Conservation (phyloP, 2,329 filamentous ascomycete genomes). For the Xylaria sp. region DNA sequence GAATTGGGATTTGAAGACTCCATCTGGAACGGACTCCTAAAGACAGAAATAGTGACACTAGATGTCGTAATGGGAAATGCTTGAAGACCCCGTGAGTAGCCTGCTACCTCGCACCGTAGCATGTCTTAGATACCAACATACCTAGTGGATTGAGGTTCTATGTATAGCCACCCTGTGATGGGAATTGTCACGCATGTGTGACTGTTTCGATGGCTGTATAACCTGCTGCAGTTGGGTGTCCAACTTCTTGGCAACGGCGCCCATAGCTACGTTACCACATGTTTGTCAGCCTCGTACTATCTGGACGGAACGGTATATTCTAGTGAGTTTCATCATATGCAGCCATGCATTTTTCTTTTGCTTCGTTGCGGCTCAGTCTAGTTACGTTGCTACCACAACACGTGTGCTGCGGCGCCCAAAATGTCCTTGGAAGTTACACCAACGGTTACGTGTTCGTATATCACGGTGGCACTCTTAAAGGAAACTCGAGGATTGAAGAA, state of each 20-base stretch:
- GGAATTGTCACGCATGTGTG: not conserved
- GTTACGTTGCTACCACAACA: constrained; percentile 6
- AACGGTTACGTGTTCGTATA: not conserved
- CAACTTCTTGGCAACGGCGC: not conserved
- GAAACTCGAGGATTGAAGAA: constrained; percentile 5
- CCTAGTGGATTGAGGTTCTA: too few relatives aligned
- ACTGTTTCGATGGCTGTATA: too few relatives aligned
- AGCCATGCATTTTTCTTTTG: not conserved
- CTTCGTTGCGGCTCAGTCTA: constrained; percentile 16
- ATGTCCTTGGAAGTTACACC: not conserved
- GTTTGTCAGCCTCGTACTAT: not conserved
- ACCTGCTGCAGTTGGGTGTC: too few relatives aligned
- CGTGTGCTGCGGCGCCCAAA: constrained; percentile 2
- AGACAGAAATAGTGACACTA: too few relatives aligned
- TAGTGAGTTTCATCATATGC: not conserved
- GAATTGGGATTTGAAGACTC: too few relatives aligned
- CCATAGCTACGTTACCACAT: not conserved
- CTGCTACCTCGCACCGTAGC: too few relatives aligned
- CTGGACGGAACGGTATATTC: not conserved
- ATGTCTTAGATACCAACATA: too few relatives aligned
- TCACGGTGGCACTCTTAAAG: not conserved
- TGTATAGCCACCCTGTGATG: not conserved
- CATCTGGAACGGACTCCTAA: too few relatives aligned
- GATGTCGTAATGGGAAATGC: too few relatives aligned
- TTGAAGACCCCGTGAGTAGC: too few relatives aligned